A percentile compares a stretch with the other conserved stretches of the same genome.
These are phyloP conservation scores for Coemansia sp. DNA, from an alignment of 192 early-diverging fungal genomes.

Conservation along the genomic window DNA sequence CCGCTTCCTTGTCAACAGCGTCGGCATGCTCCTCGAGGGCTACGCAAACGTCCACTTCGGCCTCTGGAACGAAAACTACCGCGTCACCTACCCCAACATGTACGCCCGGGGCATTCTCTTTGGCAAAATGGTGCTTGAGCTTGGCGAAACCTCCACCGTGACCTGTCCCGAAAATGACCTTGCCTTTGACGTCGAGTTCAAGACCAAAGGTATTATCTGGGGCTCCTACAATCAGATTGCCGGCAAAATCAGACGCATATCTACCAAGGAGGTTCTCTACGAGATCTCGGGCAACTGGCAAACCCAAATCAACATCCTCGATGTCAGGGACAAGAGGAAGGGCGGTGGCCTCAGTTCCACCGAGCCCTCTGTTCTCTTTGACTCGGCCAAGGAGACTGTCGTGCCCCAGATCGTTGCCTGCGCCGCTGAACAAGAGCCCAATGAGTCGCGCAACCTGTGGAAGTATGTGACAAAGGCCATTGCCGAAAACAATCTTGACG, in stretches of 20 bases:
- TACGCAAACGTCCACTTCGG: slow-evolving; percentile 54
- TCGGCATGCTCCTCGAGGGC: slow-evolving; percentile 80
- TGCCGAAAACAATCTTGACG: slow-evolving; percentile 57
- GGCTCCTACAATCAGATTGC: slow-evolving; percentile 74
- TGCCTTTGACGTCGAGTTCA: slow-evolving; percentile 81
- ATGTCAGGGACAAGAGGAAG: slow-evolving; percentile 8
- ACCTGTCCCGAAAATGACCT: slow-evolving; percentile 71
- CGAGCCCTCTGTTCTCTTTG: slow-evolving; percentile 65
- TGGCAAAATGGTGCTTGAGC: slow-evolving; percentile 90
- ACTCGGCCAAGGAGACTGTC: slow-evolving; percentile 58
- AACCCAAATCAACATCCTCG: slow-evolving; percentile 54
- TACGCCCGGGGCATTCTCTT: slow-evolving; percentile 90
- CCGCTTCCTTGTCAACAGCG: slow-evolving; percentile 85
- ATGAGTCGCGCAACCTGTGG: slow-evolving; percentile 83
- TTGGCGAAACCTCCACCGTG: slow-evolving; percentile 77
- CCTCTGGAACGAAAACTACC: slow-evolving; percentile 61
- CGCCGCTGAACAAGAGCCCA: slow-evolving; percentile 66
- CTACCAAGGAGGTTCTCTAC: slow-evolving; percentile 69
- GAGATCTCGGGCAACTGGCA: slow-evolving; percentile 91
- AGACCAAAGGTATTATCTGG: slow-evolving; percentile 69
- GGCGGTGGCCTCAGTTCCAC: background rate
- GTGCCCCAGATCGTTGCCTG: slow-evolving; percentile 67
- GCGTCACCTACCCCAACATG: slow-evolving; percentile 84
- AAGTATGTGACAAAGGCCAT: slow-evolving; percentile 69
- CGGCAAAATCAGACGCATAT: slow-evolving; percentile 76